These are phyloP conservation scores for Plectosphaerella cucumerina DNA, from an alignment of 2,329 filamentous ascomycete genomes.

Conservation along the genomic window DNA sequence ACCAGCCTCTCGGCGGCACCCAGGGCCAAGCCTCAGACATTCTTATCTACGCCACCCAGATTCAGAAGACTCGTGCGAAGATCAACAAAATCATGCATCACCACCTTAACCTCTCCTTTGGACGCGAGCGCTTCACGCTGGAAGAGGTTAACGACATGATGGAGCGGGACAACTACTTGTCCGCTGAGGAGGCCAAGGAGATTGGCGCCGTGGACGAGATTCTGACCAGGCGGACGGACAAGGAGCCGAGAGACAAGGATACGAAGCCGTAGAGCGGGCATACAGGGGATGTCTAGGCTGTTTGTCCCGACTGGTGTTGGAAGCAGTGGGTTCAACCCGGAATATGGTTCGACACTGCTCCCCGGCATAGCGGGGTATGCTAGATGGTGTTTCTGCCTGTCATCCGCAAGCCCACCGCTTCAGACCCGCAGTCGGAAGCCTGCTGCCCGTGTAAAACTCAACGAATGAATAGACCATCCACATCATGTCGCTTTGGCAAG, in stretches of 20 bases:
- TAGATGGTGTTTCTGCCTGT: no score
- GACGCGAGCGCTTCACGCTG: constrained; percentile 69
- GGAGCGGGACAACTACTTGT: constrained; percentile 95
- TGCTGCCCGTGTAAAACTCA: no score
- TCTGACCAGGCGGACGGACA: constrained; percentile 56
- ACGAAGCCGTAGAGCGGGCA: not conserved
- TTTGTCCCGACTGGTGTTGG: no score
- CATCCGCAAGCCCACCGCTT: no score
- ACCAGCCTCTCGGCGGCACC: constrained; percentile 81
- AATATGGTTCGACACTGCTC: no score
- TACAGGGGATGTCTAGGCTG: no score
- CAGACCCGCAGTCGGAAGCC: no score
- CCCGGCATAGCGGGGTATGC: no score
- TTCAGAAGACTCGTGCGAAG: constrained; percentile 77
- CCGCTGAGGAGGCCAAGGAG: constrained; percentile 80
- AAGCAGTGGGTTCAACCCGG: no score
- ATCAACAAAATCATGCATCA: constrained; percentile 85
- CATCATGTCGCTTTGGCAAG: no score
- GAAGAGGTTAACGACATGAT: constrained; percentile 90
- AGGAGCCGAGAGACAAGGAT: constrained; percentile 12
- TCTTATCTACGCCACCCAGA: constrained; percentile 95
- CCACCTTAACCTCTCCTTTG: constrained; percentile 77
- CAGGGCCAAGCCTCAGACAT: constrained; percentile 72
- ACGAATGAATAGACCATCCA: no score
- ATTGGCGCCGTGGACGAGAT: constrained; percentile 93